Evolutionary conservation across 2,329 filamentous ascomycete species (phyloP), one percentile per base, ranked within the genome.

Genomic region (Celoporthe dispersa): DNA sequence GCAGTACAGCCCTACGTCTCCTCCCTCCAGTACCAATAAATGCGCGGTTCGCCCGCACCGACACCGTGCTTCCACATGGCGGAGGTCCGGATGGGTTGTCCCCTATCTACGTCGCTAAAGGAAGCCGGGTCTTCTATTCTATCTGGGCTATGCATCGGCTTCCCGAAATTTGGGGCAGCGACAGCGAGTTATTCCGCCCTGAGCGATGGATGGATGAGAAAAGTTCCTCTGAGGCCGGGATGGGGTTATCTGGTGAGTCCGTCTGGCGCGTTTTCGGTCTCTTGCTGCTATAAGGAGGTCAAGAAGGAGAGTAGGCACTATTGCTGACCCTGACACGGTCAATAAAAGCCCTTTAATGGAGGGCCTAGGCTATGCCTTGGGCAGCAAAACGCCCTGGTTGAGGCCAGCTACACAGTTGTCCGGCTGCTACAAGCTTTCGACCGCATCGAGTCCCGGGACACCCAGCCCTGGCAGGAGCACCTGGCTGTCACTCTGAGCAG

Each of bases 361-460:
- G 80, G 79, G 0, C 80, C 80, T 12, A 73, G 80, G 41, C 77
- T 79, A 7, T 81, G 80, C 64, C 72, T 81, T 2, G 79, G 78
- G 2, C 60, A 68, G 28, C 59, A 57, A n/a, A 64, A 64, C 35
- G 67, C 67, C 14, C 31, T 68, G 16, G 64, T 48, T 7, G 60
- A 68, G 28, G 41, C 48, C 7, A 28, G 35, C 5, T 68, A 68
- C 6, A 33, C 64, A 3, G 28, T 68, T 9, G 55, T 55, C 5
- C 60, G 67, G 8, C 28, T 68, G 4, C 44, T 35, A 25, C 67
- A 68, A 44, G 51, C 41, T 48, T 68, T 64, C 25, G 6, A 12
- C 14, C 48, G 11, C 14, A 28, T 66, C 22, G 39, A 66, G 39
- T 9, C 48, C 3, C 5, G 39, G 14, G 41, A 69, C 31, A 31